Conservation (phyloP, 306 rosid species). For the Acacia crassicarpa region DNA sequence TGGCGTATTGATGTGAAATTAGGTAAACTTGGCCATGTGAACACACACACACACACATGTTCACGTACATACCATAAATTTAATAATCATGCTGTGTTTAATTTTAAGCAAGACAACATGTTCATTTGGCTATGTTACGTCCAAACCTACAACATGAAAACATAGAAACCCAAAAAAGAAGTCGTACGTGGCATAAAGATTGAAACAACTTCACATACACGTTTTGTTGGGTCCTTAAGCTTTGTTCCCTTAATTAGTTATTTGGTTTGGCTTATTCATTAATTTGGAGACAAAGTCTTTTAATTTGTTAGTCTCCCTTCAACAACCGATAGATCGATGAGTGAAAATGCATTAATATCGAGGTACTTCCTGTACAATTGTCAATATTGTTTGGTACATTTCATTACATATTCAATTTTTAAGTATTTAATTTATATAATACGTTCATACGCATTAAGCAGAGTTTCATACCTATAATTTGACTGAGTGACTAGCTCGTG, state of each 20-base stretch:
- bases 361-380: slow-evolving; percentile 15
- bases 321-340: slow-evolving; percentile 33
- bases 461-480: background rate
- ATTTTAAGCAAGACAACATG: background rate
- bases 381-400: slow-evolving; percentile 40
- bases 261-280: background rate
- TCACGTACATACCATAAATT: slow-evolving; percentile 25
- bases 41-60: slow-evolving; percentile 15
- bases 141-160: background rate
- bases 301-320: slow-evolving; percentile 28
- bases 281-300: background rate
- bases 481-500: background rate
- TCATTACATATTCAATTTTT: background rate
- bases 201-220: background rate
- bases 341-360: slow-evolving; percentile 37
- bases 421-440: background rate
- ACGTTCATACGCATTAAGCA: background rate
- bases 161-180: background rate
- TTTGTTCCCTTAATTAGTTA: background rate
- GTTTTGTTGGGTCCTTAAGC: background rate
- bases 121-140: background rate
- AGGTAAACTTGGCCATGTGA: slow-evolving; percentile 27
- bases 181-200: background rate
- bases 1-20: slow-evolving; percentile 7
- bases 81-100: background rate